Evolutionary conservation across 176 grass and related monocot genomes (phyloP).

Genomic region (Dendrocalamus sinicus): DNA sequence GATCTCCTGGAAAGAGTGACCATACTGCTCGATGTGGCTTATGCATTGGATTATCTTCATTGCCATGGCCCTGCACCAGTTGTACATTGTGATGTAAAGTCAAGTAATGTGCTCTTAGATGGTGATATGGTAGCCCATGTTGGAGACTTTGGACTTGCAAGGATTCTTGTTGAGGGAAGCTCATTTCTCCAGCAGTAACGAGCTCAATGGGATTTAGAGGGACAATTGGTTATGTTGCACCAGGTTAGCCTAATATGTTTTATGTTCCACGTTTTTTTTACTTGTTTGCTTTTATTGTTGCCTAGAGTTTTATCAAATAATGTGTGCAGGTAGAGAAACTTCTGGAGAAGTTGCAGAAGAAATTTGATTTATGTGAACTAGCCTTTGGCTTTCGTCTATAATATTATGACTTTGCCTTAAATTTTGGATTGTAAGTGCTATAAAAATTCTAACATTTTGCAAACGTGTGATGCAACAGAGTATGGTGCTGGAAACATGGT

Average conservation of each 20-base stretch:
- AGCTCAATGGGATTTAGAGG: constrained; percentile 22
- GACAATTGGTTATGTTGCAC: constrained; percentile 39
- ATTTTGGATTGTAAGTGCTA: too few species aligned
- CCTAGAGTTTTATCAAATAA: too few species aligned
- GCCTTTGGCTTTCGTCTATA: too few species aligned
- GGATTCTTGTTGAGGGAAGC: not conserved
- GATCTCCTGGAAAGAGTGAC: not conserved
- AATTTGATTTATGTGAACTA: too few species aligned
- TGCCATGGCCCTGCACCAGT: not conserved
- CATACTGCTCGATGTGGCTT: constrained; percentile 39
- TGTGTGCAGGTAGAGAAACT: too few species aligned
- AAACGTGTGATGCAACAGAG: too few species aligned
- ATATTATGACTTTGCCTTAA: too few species aligned
- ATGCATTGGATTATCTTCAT: constrained; percentile 34
- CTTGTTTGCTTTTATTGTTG: too few species aligned
- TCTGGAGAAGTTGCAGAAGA: too few species aligned
- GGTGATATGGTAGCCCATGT: constrained; percentile 16
- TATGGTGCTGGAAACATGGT: too few species aligned
- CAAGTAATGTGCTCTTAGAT: constrained; percentile 37
- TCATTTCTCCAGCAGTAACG: not conserved
- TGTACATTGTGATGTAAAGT: constrained; percentile 28
- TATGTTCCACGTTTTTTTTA: not conserved
- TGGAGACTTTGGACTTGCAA: constrained; percentile 20
- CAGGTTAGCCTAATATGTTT: not conserved
- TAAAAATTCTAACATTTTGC: too few species aligned